These are phyloP conservation scores for Lactarius hatsudake DNA, from an alignment of 768 basidiomycete genomes.

Conservation along the genomic window DNA sequence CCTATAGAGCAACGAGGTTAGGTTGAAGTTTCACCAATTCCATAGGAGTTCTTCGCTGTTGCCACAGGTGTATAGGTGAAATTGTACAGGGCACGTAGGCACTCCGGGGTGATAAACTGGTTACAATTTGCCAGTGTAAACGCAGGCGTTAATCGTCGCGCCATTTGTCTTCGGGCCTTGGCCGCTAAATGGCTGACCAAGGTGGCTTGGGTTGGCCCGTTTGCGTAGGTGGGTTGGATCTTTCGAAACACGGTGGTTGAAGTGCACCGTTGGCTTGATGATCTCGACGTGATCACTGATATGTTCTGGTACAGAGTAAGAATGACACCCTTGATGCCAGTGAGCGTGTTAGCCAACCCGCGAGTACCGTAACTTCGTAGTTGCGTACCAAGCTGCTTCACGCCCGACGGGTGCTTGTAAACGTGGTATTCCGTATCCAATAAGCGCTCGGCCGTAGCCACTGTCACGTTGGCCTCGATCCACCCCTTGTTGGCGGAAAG, in stretches of 20 bases:
- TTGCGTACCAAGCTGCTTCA: constrained; percentile 37
- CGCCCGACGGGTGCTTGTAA: constrained; percentile 39
- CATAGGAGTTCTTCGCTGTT: constrained; percentile 49
- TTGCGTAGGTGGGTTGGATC: background rate
- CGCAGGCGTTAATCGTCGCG: constrained; percentile 21
- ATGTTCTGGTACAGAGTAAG: constrained; percentile 41
- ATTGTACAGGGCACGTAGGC: constrained; percentile 57
- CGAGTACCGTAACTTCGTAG: background rate
- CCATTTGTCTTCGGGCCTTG: constrained; percentile 30
- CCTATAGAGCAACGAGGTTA: background rate
- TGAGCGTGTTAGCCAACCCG: too few relatives aligned
- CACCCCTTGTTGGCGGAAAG: constrained; percentile 38
- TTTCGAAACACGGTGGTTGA: constrained; percentile 29
- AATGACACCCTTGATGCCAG: constrained; percentile 35
- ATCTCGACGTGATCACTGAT: constrained; percentile 40
- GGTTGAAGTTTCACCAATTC: constrained; percentile 37
- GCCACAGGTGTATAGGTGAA: constrained; percentile 45
- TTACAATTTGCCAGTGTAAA: constrained; percentile 36
- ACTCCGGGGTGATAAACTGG: constrained; percentile 50
- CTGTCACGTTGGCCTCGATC: constrained; percentile 41
- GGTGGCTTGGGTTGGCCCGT: constrained; percentile 15
- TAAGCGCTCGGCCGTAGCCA: constrained; percentile 44
- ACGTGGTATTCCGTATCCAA: constrained; percentile 43
- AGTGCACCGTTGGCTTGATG: constrained; percentile 45
- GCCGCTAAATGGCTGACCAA: constrained; percentile 28